Evolutionary conservation across 192 early-diverging fungal species (phyloP).

Genomic region (Lobosporangium transversale): DNA sequence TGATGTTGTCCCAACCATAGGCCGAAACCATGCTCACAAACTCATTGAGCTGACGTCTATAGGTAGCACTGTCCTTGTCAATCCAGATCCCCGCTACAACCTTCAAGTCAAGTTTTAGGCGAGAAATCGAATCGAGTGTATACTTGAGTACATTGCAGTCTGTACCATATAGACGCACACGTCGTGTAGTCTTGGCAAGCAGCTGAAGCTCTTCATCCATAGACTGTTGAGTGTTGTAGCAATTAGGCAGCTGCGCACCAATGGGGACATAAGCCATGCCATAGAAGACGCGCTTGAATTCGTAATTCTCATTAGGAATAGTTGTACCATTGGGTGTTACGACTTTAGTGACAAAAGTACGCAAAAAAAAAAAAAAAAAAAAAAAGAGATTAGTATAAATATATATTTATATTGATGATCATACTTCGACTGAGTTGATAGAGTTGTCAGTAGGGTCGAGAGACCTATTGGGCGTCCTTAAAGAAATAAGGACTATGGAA

Average conservation of each 20-base stretch:
- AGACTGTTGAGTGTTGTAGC: constrained; percentile 40
- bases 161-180: constrained; percentile 57
- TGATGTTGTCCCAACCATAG: constrained; percentile 47
- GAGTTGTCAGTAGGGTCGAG: too few relatives aligned
- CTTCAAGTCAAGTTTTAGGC: constrained; percentile 52
- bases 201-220: constrained; percentile 52
- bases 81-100: constrained; percentile 56
- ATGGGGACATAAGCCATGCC: constrained; percentile 57
- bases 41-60: constrained; percentile 38
- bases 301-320: constrained; percentile 22
- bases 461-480: too few relatives aligned
- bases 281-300: constrained; percentile 52
- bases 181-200: constrained; percentile 49
- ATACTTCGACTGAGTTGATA: too few relatives aligned
- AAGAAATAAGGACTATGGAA: too few relatives aligned
- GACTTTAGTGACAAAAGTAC: constrained; percentile 5
- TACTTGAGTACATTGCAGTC: constrained; percentile 53
- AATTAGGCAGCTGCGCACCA: constrained; percentile 52
- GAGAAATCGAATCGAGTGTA: constrained; percentile 43
- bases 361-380: constrained; percentile 11
- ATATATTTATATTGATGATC: not conserved
- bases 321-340: constrained; percentile 36
- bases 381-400: not conserved
- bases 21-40: constrained; percentile 34
- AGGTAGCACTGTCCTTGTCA: constrained; percentile 46